These are phyloP conservation scores for Cephaloascus fragrans DNA, from an alignment of 805 yeast genomes.

Conservation along the genomic window DNA sequence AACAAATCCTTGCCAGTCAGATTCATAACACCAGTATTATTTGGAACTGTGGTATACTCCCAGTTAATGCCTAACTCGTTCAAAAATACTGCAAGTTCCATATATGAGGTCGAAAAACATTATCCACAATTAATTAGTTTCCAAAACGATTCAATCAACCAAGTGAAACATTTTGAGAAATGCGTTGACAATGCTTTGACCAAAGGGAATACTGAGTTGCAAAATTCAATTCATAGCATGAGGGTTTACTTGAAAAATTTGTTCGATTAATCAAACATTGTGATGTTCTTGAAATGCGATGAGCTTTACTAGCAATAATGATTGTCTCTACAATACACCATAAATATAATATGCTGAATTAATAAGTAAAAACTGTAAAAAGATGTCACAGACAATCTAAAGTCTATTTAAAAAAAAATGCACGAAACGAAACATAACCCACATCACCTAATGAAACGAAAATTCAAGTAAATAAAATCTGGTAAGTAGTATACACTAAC, in stretches of 20 bases:
- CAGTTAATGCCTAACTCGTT: slow-evolving; percentile 42
- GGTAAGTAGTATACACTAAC: slow-evolving; percentile 60
- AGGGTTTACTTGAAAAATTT: slow-evolving; percentile 11
- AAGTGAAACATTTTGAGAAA: neutral
- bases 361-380: too few relatives aligned
- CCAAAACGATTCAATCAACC: neutral
- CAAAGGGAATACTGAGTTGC: slow-evolving; percentile 9
- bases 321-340: too few relatives aligned
- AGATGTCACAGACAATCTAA: too few relatives aligned
- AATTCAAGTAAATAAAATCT: slow-evolving; percentile 24
- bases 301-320: too few relatives aligned
- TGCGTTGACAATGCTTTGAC: slow-evolving; percentile 4
- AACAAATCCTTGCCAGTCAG: slow-evolving; percentile 39
- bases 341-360: too few relatives aligned
- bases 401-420: too few relatives aligned
- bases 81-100: slow-evolving; percentile 14
- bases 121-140: slow-evolving; percentile 11
- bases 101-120: slow-evolving; percentile 19
- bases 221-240: slow-evolving; percentile 15
- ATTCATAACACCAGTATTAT: slow-evolving; percentile 37
- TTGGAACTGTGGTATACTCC: slow-evolving; percentile 36
- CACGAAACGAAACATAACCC: too few relatives aligned
- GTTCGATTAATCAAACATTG: slow-evolving; percentile 1
- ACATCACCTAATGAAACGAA: neutral
- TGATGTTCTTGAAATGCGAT: too few relatives aligned